phyloP scores from a whole-genome alignment of 805 yeast genomes.

The Yamadazyma sp. region DNA sequence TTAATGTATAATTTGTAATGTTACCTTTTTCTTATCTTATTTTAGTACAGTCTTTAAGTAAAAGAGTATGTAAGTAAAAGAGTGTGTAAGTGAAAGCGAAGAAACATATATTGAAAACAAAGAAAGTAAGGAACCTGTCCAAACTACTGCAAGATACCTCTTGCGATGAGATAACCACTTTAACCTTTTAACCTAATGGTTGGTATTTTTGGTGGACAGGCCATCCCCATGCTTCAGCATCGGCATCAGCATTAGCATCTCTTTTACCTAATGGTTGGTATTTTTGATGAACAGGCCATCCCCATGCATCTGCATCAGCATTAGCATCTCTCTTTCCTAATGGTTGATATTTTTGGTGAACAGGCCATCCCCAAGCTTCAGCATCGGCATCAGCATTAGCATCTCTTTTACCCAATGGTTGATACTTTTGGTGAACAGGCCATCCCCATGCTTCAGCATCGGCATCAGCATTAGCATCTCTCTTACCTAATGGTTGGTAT shows the following conservation, averaged over 20 bases:
- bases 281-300: constrained; percentile 8
- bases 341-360: constrained; percentile 10
- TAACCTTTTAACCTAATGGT: constrained; percentile 13
- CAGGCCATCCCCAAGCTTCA: constrained; percentile 10
- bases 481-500: constrained; percentile 17
- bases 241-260: constrained; percentile 8
- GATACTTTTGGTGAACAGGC: constrained; percentile 9
- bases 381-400: constrained; percentile 18
- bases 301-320: constrained; percentile 5
- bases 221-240: constrained; percentile 4
- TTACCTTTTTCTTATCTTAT: too few species aligned
- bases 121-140: neutral
- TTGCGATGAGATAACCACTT: constrained; percentile 5
- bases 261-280: constrained; percentile 12
- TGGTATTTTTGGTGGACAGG: constrained; percentile 6
- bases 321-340: constrained; percentile 9
- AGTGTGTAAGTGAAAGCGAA: too few species aligned
- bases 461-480: constrained; percentile 16
- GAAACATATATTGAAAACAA: neutral
- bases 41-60: too few species aligned
- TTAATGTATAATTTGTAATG: too few species aligned
- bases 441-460: constrained; percentile 14
- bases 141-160: neutral
- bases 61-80: too few species aligned
- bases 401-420: constrained; percentile 11